These are phyloP conservation scores for Nemania abortiva DNA, from an alignment of 2,329 filamentous ascomycete species.

Conservation along the genomic window DNA sequence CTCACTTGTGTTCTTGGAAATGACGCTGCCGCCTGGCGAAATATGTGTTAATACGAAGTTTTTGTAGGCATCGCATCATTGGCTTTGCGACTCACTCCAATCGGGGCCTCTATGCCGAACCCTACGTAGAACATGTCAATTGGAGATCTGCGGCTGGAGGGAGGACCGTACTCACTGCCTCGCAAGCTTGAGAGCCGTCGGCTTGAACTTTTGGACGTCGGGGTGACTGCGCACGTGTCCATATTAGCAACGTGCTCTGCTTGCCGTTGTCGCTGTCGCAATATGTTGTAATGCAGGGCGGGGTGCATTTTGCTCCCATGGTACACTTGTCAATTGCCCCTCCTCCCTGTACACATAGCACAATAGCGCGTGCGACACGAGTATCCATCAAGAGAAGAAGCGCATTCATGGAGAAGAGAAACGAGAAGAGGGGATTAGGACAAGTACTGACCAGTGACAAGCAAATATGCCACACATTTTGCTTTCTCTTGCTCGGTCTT, in stretches of 20 bases:
- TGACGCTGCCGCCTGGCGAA: slow-evolving; percentile 82
- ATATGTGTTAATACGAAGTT: slow-evolving; percentile 41
- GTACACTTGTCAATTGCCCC: slow-evolving; percentile 51
- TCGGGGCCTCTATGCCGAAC: slow-evolving; percentile 97
- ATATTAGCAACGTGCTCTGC: slow-evolving; percentile 23
- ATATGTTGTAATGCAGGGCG: slow-evolving; percentile 29
- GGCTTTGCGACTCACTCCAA: slow-evolving; percentile 81
- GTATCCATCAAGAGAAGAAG: neutral
- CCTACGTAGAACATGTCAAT: slow-evolving; percentile 65
- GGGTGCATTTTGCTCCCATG: slow-evolving; percentile 43
- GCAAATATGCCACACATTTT: slow-evolving; percentile 98
- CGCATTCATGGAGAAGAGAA: neutral
- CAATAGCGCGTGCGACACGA: neutral
- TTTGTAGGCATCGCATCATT: slow-evolving; percentile 40
- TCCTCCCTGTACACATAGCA: slow-evolving; percentile 42
- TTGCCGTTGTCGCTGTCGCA: slow-evolving; percentile 6
- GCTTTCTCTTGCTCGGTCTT: slow-evolving; percentile 39
- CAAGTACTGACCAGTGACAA: slow-evolving; percentile 80
- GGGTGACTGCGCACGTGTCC: slow-evolving; percentile 72
- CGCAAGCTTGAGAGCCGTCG: slow-evolving; percentile 89
- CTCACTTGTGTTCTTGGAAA: slow-evolving; percentile 91
- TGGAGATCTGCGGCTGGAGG: slow-evolving; percentile 40
- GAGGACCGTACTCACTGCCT: slow-evolving; percentile 79
- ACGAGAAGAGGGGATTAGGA: neutral
- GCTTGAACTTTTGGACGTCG: slow-evolving; percentile 96